Percentiles rank a stretch among this genome's conserved stretches.
Conservation (phyloP, 805 yeast species). For the Pichia phayaonensis region DNA sequence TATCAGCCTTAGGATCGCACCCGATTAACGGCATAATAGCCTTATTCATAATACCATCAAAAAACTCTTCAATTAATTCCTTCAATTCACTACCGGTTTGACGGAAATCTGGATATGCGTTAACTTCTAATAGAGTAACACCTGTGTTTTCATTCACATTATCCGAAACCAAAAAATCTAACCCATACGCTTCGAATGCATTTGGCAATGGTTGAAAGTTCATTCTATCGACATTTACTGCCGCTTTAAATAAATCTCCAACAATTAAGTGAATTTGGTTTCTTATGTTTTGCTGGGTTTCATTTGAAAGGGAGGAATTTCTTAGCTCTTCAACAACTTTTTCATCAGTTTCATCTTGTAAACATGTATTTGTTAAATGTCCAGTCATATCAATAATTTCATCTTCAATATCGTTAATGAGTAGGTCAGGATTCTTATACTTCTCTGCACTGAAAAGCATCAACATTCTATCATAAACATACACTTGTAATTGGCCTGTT, state of each 20-base stretch:
- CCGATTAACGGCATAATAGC: slow-evolving; percentile 12
- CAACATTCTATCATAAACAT: slow-evolving; percentile 71
- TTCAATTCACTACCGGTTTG: slow-evolving; percentile 84
- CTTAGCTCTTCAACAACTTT: slow-evolving; percentile 53
- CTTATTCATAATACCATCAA: slow-evolving; percentile 44
- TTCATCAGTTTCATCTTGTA: slow-evolving; percentile 43
- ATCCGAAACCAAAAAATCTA: slow-evolving; percentile 73
- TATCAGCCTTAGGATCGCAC: not conserved
- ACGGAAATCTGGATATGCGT: slow-evolving; percentile 93
- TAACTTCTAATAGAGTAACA: slow-evolving; percentile 72
- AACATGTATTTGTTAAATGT: slow-evolving; percentile 90
- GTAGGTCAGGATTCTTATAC: slow-evolving; percentile 33
- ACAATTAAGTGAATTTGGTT: slow-evolving; percentile 53
- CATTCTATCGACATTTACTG: slow-evolving; percentile 68
- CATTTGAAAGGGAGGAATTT: slow-evolving; percentile 33
- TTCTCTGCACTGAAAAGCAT: slow-evolving; percentile 65
- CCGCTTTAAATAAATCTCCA: slow-evolving; percentile 73
- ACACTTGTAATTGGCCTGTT: slow-evolving; percentile 67
- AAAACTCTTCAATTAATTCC: slow-evolving; percentile 54
- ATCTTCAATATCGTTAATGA: slow-evolving; percentile 22
- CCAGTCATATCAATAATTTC: slow-evolving; percentile 46
- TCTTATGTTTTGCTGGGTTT: slow-evolving; percentile 36
- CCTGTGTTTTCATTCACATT: slow-evolving; percentile 24
- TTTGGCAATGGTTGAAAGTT: slow-evolving; percentile 76
- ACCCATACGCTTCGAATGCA: slow-evolving; percentile 82